Evolutionary conservation across 352 stramenopile genomes (phyloP).

Genomic region (Phytophthora foliorum): DNA sequence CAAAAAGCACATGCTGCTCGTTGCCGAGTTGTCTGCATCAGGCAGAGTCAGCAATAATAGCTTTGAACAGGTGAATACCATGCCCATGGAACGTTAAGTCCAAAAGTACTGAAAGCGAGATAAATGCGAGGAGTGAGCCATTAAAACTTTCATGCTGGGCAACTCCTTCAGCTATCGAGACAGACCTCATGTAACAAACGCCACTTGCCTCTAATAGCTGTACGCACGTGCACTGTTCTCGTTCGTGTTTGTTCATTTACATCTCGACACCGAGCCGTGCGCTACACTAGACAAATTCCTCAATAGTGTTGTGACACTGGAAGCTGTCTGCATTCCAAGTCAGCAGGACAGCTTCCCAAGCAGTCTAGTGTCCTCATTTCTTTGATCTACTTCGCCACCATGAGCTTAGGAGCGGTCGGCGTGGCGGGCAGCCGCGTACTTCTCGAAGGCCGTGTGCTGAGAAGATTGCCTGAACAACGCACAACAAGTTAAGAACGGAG

Average conservation of each 20-base stretch:
- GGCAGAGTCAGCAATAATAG: too few species aligned
- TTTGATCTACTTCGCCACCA: slow-evolving; percentile 23
- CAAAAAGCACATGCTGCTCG: too few species aligned
- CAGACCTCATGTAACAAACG: too few species aligned
- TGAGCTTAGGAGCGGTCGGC: slow-evolving; percentile 59
- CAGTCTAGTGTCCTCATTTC: slow-evolving; percentile 19
- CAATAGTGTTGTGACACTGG: slow-evolving; percentile 1
- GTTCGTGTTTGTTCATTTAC: slow-evolving; percentile 30
- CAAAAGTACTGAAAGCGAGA: too few species aligned
- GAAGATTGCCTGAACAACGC: slow-evolving; percentile 45
- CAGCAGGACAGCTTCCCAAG: slow-evolving; percentile 7
- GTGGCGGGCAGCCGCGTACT: slow-evolving; percentile 64
- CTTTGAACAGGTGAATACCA: too few species aligned
- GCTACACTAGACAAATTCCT: slow-evolving; percentile 3
- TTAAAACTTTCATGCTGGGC: not conserved
- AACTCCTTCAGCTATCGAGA: not conserved
- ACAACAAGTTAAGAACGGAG: slow-evolving; percentile 13
- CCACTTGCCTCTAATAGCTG: not conserved
- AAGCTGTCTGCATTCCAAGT: slow-evolving; percentile 1
- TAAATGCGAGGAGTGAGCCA: not conserved
- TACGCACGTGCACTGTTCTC: slow-evolving; percentile 16
- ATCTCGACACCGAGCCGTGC: slow-evolving; percentile 15
- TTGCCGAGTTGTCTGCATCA: too few species aligned
- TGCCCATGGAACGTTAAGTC: too few species aligned
- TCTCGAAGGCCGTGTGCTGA: slow-evolving; percentile 69